These are phyloP conservation scores for Aspergillus thermomutatus DNA, from an alignment of 2,329 filamentous ascomycete species.

Conservation along the genomic window DNA sequence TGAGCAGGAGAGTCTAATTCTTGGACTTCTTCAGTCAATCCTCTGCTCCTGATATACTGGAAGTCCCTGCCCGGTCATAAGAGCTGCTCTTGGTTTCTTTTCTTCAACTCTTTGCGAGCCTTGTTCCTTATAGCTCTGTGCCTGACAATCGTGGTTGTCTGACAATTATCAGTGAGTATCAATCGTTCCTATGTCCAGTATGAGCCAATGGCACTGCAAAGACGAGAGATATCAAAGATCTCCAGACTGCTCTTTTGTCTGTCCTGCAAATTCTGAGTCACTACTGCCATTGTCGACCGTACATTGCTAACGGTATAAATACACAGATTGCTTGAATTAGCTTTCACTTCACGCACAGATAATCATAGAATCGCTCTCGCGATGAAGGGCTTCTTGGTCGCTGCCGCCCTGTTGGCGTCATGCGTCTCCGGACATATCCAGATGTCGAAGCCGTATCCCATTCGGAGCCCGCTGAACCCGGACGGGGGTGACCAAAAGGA, in stretches of 20 bases:
- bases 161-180: neutral
- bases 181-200: neutral
- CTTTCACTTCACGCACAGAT: neutral
- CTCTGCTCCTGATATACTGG: neutral
- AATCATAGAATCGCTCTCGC: neutral
- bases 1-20: neutral
- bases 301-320: neutral
- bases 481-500: slow-evolving; percentile 52
- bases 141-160: neutral
- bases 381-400: slow-evolving; percentile 33
- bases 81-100: neutral
- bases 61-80: neutral
- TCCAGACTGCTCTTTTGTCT: too few species aligned
- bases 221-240: neutral
- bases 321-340: neutral
- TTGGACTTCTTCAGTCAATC: neutral
- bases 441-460: slow-evolving; percentile 53
- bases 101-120: neutral
- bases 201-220: neutral
- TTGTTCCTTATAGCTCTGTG: neutral
- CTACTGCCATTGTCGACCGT: neutral
- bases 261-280: neutral
- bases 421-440: slow-evolving; percentile 50
- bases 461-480: slow-evolving; percentile 51
- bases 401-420: slow-evolving; percentile 31